Conservation (phyloP, 805 yeast species). For the Nakazawaea ambrosiae region DNA sequence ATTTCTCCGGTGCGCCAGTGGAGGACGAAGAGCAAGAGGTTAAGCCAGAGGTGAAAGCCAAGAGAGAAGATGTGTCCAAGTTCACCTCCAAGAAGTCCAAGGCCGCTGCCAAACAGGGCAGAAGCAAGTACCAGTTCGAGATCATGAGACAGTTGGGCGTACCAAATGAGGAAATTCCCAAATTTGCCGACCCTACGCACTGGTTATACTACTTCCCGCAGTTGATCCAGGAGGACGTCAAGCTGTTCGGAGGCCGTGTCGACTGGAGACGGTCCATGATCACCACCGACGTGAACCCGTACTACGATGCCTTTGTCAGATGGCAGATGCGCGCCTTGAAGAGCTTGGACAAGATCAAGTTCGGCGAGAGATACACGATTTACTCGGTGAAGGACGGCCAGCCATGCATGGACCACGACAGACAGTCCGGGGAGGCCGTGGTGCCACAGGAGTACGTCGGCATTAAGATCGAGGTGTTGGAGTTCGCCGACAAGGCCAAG, state of each 20-base stretch:
- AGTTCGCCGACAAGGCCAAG: slow-evolving; percentile 51
- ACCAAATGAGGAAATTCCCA: slow-evolving; percentile 70
- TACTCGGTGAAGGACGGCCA: slow-evolving; percentile 98
- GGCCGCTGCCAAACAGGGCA: slow-evolving; percentile 89
- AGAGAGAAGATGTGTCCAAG: slow-evolving; percentile 76
- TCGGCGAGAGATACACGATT: slow-evolving; percentile 96
- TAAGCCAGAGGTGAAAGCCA: slow-evolving; percentile 25
- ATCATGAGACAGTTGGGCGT: slow-evolving; percentile 95
- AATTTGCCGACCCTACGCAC: slow-evolving; percentile 86
- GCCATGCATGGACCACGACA: slow-evolving; percentile 99
- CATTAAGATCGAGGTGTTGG: slow-evolving; percentile 71
- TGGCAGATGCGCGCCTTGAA: slow-evolving; percentile 94
- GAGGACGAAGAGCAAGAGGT: slow-evolving; percentile 47
- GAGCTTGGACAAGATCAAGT: slow-evolving; percentile 85
- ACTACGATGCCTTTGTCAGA: slow-evolving; percentile 88
- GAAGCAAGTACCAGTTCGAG: slow-evolving; percentile 91
- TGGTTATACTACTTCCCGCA: slow-evolving; percentile 95
- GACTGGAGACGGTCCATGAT: slow-evolving; percentile 98
- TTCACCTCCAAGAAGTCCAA: slow-evolving; percentile 90
- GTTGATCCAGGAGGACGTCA: slow-evolving; percentile 73
- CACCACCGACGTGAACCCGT: slow-evolving; percentile 93
- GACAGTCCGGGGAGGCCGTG: slow-evolving; percentile 95
- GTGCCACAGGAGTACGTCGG: slow-evolving; percentile 95
- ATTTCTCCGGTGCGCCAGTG: slow-evolving; percentile 62
- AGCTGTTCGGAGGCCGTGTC: slow-evolving; percentile 80